Percentiles rank a stretch among this genome's conserved stretches.
These are phyloP conservation scores for Fusarium miscanthi DNA, from an alignment of 2,329 filamentous ascomycete species.

Conservation along the genomic window DNA sequence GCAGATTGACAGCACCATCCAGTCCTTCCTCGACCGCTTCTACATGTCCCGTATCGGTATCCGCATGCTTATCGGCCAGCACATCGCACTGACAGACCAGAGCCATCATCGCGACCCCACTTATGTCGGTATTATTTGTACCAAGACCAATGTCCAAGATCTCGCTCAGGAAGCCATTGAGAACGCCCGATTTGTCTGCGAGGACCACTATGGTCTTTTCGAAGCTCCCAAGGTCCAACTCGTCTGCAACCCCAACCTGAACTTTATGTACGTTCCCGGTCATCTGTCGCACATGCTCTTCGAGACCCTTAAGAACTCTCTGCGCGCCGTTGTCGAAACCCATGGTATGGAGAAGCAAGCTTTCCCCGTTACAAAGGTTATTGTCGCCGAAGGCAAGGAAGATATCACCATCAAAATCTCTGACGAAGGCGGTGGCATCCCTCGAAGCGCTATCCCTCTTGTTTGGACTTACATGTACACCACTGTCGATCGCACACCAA, in stretches of 20 bases:
- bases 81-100: conserved; percentile 96
- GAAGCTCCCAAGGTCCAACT: conserved; percentile 97
- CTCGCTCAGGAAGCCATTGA: conserved; percentile 97
- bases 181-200: conserved; percentile 98
- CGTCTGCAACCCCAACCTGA: conserved; percentile 90
- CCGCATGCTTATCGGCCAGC: conserved; percentile 98
- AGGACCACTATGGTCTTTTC: conserved; percentile 97
- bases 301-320: conserved; percentile 97
- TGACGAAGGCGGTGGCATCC: conserved; percentile 96
- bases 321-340: conserved; percentile 94
- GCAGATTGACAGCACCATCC: conserved; percentile 98
- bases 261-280: conserved; percentile 99
- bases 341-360: conserved; percentile 96
- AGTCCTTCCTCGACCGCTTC: conserved; percentile 97
- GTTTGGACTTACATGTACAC: conserved; percentile 99
- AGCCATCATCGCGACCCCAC: conserved; percentile 88
- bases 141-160: conserved; percentile 95
- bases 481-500: conserved; percentile 95
- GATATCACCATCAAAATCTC: conserved; percentile 99
- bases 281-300: conserved; percentile 99
- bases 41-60: conserved; percentile 99
- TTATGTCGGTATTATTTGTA: conserved; percentile 99
- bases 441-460: conserved; percentile 89
- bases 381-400: conserved; percentile 96
- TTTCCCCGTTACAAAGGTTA: conserved; percentile 96